Evolutionary conservation across 2,329 filamentous ascomycete species (phyloP).

Genomic region (Lasiodiplodia citricola): DNA sequence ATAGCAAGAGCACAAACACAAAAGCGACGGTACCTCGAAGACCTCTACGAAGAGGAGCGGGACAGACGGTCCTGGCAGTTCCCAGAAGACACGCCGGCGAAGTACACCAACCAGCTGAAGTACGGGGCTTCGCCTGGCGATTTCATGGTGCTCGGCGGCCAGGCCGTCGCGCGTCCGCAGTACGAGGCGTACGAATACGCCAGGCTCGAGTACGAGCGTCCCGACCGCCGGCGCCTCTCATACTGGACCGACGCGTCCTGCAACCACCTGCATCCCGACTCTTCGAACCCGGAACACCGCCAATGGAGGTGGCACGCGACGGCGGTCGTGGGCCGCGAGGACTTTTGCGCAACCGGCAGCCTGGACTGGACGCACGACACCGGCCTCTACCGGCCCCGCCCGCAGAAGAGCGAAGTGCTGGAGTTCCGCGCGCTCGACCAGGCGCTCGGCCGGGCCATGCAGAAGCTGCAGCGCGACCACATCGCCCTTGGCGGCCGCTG

Average conservation of each 20-base stretch:
- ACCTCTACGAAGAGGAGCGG: not conserved
- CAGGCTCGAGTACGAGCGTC: not conserved
- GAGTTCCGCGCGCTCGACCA: not conserved
- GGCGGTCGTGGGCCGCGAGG: not conserved
- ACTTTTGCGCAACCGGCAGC: not conserved
- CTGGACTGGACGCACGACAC: not conserved
- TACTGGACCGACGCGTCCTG: not conserved
- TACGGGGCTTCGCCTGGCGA: not conserved
- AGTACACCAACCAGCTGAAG: not conserved
- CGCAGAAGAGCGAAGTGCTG: too few species aligned
- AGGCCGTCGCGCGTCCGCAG: not conserved
- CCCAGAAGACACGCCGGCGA: not conserved
- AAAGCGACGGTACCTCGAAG: not conserved
- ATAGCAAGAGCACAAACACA: not conserved
- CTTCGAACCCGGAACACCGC: not conserved
- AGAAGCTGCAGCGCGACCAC: conserved; percentile 3
- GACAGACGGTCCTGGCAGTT: not conserved
- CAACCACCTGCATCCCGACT: not conserved
- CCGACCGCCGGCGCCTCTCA: not conserved
- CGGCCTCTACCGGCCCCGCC: not conserved
- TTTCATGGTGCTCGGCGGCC: not conserved
- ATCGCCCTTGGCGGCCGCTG: not conserved
- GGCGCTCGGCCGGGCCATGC: not conserved
- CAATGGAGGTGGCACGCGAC: not conserved
- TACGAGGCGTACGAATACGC: conserved; percentile 2